These are phyloP conservation scores for Draba incana DNA, from an alignment of 345 rosid species.

Conservation along the genomic window DNA sequence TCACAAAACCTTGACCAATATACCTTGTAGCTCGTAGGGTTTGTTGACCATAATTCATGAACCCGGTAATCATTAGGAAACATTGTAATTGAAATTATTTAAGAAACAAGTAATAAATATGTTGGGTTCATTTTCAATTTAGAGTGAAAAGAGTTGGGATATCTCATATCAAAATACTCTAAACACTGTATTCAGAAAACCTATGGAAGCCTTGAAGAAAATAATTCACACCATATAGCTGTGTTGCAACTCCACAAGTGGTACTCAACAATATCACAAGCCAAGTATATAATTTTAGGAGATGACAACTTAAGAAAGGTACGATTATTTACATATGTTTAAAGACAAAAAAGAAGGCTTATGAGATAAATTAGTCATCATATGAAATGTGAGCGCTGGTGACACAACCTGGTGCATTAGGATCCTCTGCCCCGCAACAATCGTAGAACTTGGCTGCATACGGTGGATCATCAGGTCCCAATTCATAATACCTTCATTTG, in stretches of 20 bases:
- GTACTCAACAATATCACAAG: slow-evolving; percentile 1
- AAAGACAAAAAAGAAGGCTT: background rate
- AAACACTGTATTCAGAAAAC: background rate
- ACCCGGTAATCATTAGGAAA: too few relatives aligned
- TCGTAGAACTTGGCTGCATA: slow-evolving; percentile 92
- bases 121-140: too few relatives aligned
- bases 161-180: background rate
- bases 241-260: background rate
- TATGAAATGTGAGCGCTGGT: slow-evolving; percentile 68
- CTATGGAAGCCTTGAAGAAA: background rate
- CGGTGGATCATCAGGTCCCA: slow-evolving; percentile 85
- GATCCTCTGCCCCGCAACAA: slow-evolving; percentile 93
- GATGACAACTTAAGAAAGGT: background rate
- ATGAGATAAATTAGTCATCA: slow-evolving; percentile 57
- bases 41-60: too few relatives aligned
- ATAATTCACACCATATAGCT: background rate
- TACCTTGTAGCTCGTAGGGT: too few relatives aligned
- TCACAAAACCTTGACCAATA: too few relatives aligned
- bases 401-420: slow-evolving; percentile 81
- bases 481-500: slow-evolving; percentile 72
- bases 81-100: too few relatives aligned
- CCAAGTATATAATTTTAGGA: background rate
- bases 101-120: too few relatives aligned
- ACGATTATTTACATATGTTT: slow-evolving; percentile 21
- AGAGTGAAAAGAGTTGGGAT: background rate